phyloP scores from a whole-genome alignment of 805 yeast genomes.

The Candida tibetensis region DNA sequence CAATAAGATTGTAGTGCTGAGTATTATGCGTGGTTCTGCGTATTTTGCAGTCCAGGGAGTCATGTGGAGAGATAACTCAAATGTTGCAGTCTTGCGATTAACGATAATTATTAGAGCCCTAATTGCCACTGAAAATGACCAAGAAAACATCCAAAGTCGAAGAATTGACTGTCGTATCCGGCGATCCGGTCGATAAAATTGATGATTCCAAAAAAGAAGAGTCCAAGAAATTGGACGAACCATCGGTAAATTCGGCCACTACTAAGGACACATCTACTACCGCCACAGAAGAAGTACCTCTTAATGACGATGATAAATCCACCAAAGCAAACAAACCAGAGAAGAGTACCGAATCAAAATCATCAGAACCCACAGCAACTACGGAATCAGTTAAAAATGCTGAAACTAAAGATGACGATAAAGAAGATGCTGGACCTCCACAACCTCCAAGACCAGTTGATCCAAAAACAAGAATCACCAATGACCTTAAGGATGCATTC shows the following conservation, averaged over 20 bases:
- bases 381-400: neutral
- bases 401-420: conserved; percentile 6
- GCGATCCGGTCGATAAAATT: conserved; percentile 31
- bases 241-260: neutral
- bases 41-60: neutral
- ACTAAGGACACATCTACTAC: conserved; percentile 1
- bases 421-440: conserved; percentile 29
- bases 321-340: too few relatives aligned
- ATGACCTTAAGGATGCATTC: conserved; percentile 78
- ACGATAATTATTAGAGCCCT: too few relatives aligned
- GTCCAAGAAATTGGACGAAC: too few relatives aligned
- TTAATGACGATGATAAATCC: conserved; percentile 7
- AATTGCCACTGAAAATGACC: conserved; percentile 13
- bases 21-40: too few relatives aligned
- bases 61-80: neutral
- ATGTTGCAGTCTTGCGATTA: too few relatives aligned
- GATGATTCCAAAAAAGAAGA: conserved; percentile 14
- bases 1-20: too few relatives aligned
- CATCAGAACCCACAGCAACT: neutral
- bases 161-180: conserved; percentile 28
- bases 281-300: conserved; percentile 4
- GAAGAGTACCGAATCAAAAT: conserved; percentile 3
- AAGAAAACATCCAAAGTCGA: conserved; percentile 14
- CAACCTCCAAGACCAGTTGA: conserved; percentile 58
- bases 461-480: conserved; percentile 51